Base-by-base conservation (phyloP, 2,329 filamentous ascomycete genomes). In the Cladophialophora immunda region DNA sequence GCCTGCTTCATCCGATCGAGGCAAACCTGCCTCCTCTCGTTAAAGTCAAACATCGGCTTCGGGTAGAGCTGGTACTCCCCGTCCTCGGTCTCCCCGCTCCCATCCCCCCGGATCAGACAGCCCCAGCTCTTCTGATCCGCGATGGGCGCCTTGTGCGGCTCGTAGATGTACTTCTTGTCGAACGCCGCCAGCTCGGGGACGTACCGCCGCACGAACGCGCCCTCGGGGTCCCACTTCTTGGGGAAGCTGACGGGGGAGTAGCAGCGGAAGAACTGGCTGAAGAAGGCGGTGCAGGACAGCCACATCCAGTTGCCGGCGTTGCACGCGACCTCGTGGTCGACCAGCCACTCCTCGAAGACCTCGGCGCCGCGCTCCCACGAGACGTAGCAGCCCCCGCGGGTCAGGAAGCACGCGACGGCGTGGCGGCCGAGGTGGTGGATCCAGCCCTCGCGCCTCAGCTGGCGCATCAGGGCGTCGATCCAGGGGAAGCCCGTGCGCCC, bases 391-490 rank as follows among this genome's bases (percentile, higher is more conserved):
- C 91, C 91, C 1, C 91, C 91, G 2, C 91, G 82, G 0, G 91
- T 93, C n/a, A 94, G 82, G 75, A 94, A 94, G 75, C 90, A 93
- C 0, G 91, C 91, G 0, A 94, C 88, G n/a, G 88, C 86, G 76
- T 94, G 91, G 0, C 91, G 85, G 1, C 90, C 91, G 0, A 93
- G 83, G 75, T 94, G 91, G 75, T 94, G 91, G 8, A 93, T 92
- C 91, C 91, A 94, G 30, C 91, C 91, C 75, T 93, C 90, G 1
- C 82, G 76, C 15, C 84, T 82, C 15, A 94, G 82, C 76, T 93
- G 91, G 0, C 90, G 86, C 91, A 94, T 93, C 47, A 93, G 81
- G 0, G 90, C 90, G 73, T 94, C 91, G 71, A 94, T 92, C 87
- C 89, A 93, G 0, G 91, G 91, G 68, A 93, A 93, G 0, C 91